phyloP scores from a whole-genome alignment of 257 asterid genomes.

The Lycium barbarum region DNA sequence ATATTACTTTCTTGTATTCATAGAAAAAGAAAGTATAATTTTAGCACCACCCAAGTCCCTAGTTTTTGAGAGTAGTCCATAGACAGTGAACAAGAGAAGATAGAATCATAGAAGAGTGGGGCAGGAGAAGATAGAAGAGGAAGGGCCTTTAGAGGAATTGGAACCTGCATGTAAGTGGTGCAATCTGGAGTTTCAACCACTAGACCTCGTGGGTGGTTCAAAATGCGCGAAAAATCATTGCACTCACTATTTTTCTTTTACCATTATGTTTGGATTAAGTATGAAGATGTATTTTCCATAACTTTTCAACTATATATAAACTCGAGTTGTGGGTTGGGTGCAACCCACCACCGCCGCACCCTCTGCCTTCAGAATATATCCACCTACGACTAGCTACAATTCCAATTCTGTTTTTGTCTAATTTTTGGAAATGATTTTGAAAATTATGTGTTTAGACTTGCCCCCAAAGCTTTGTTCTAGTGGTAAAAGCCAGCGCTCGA shows the following conservation, averaged over 20 bases:
- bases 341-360: neutral
- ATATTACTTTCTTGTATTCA: neutral
- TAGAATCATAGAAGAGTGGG: no score
- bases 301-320: neutral
- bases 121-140: constrained; percentile 1
- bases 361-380: neutral
- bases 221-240: neutral
- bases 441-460: neutral
- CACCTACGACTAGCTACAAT: neutral
- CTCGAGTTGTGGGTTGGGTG: neutral
- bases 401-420: neutral
- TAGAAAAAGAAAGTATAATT: neutral
- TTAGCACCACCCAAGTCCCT: neutral
- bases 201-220: neutral
- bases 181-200: neutral
- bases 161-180: neutral
- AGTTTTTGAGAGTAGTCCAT: neutral
- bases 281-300: neutral
- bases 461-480: constrained; percentile 1
- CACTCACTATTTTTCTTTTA: neutral
- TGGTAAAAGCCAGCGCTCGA: neutral
- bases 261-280: neutral
- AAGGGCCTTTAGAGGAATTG: neutral
- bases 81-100: neutral
- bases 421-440: neutral